phyloP scores from a whole-genome alignment of 768 basidiomycete species.

The Russula ochroleuca region DNA sequence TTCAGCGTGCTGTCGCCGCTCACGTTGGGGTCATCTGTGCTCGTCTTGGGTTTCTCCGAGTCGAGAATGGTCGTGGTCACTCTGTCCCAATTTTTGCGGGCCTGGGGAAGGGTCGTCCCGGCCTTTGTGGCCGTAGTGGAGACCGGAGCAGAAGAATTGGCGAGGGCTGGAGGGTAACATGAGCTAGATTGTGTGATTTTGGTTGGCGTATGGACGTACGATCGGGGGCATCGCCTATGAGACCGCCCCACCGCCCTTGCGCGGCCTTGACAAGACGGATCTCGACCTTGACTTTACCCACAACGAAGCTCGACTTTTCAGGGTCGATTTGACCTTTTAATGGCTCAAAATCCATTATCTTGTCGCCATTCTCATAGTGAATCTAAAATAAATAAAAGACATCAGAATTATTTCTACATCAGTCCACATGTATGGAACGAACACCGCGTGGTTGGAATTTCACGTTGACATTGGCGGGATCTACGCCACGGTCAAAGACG shows the following conservation, averaged over 20 bases:
- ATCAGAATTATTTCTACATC: background rate
- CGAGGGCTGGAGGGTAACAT: conserved; percentile 31
- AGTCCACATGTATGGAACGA: conserved; percentile 1
- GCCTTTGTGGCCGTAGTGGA: conserved; percentile 32
- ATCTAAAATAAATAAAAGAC: conserved; percentile 40
- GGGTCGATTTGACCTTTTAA: conserved; percentile 78
- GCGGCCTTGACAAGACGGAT: conserved; percentile 66
- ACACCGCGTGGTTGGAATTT: conserved; percentile 64
- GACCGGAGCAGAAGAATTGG: conserved; percentile 28
- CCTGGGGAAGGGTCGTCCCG: conserved; percentile 39
- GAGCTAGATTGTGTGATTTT: background rate
- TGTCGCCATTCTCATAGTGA: conserved; percentile 64
- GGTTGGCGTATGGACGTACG: conserved; percentile 43
- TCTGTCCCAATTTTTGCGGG: conserved; percentile 85
- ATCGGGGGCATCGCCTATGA: conserved; percentile 74
- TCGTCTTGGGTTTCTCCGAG: conserved; percentile 62
- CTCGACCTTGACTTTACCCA: conserved; percentile 88
- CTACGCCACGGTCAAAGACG: conserved; percentile 73
- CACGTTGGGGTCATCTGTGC: conserved; percentile 80
- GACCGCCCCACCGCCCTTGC: conserved; percentile 65
- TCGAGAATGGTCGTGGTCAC: conserved; percentile 65
- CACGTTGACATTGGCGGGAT: conserved; percentile 58
- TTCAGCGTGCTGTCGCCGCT: conserved; percentile 87
- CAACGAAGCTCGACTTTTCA: conserved; percentile 54
- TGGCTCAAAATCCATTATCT: conserved; percentile 67